Evolutionary conservation across 768 basidiomycete genomes (phyloP).

Genomic region (Trametopsis cervina): DNA sequence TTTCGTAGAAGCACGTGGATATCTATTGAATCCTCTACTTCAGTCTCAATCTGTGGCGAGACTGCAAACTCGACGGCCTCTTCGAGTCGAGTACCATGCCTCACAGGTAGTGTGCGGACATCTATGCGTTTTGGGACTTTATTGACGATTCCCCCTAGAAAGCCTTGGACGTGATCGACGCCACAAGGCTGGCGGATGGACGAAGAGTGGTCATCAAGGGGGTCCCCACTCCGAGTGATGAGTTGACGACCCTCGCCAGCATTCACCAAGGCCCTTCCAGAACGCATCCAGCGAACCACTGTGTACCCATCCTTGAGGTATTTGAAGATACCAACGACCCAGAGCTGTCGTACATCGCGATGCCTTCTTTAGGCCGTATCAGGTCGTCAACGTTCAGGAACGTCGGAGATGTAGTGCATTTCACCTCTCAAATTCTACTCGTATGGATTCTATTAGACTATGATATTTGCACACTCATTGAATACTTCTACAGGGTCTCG

Average conservation of each 20-base stretch:
- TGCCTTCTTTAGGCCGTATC: slow-evolving; percentile 14
- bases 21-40: not conserved
- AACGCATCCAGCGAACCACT: slow-evolving; percentile 17
- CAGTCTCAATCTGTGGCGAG: not conserved
- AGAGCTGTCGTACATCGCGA: slow-evolving; percentile 7
- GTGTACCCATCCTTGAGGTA: slow-evolving; percentile 16
- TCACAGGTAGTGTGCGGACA: not conserved
- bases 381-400: slow-evolving; percentile 17
- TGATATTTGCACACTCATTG: not conserved
- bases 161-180: slow-evolving; percentile 12
- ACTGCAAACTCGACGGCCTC: not conserved
- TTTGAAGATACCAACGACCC: slow-evolving; percentile 8
- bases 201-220: slow-evolving; percentile 15
- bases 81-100: not conserved
- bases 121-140: not conserved
- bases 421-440: slow-evolving; percentile 20
- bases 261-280: slow-evolving; percentile 7
- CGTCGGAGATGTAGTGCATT: slow-evolving; percentile 18
- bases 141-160: too few relatives aligned
- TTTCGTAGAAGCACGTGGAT: slow-evolving; percentile 6
- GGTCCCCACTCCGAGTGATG: slow-evolving; percentile 1
- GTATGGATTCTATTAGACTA: not conserved
- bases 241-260: slow-evolving; percentile 4
- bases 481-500: slow-evolving; percentile 11
- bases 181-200: slow-evolving; percentile 13